Percentiles rank a stretch among this genome's conserved stretches.
These are phyloP conservation scores for Penicillium odoratum DNA, from an alignment of 495 filamentous ascomycete species.

Conservation along the genomic window DNA sequence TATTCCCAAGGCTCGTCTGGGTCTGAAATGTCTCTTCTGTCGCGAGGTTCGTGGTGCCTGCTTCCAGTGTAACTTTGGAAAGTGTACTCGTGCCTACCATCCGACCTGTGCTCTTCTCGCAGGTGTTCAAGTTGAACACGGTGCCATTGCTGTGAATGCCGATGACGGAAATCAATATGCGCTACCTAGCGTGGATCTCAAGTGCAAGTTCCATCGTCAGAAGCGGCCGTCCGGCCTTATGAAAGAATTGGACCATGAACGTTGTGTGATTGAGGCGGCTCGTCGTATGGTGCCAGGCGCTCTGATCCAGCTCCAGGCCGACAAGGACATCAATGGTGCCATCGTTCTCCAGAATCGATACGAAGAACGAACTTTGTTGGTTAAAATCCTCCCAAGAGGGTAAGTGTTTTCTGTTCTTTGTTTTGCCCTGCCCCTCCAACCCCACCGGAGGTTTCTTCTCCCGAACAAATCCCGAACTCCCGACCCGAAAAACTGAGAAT, in stretches of 20 bases:
- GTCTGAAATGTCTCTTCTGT: constrained; percentile 92
- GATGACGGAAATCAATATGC: constrained; percentile 92
- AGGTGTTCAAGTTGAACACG: constrained; percentile 87
- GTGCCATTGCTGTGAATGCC: constrained; percentile 78
- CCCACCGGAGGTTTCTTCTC: constrained; percentile 12
- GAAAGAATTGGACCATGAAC: constrained; percentile 70
- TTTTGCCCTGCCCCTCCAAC: constrained; percentile 6
- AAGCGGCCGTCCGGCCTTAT: constrained; percentile 71
- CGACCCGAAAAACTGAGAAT: constrained; percentile 7
- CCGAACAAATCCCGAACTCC: constrained; percentile 1
- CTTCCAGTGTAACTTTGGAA: constrained; percentile 95
- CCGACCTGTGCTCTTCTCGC: constrained; percentile 90
- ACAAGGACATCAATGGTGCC: constrained; percentile 88
- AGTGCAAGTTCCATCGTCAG: constrained; percentile 88
- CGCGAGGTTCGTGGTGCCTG: constrained; percentile 90
- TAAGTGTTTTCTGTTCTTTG: constrained; percentile 46
- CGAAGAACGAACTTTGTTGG: constrained; percentile 62
- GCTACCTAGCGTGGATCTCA: constrained; percentile 84
- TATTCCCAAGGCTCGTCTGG: constrained; percentile 83
- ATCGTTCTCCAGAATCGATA: constrained; percentile 80
- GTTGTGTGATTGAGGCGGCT: constrained; percentile 59
- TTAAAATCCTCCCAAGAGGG: constrained; percentile 88
- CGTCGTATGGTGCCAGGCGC: constrained; percentile 68
- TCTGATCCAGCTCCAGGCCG: constrained; percentile 84
- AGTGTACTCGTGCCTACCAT: constrained; percentile 92